Percentiles rank a stretch among this genome's conserved stretches.
Conservation (phyloP, 1,139 yeast species). For the Hyphopichia fennica region DNA sequence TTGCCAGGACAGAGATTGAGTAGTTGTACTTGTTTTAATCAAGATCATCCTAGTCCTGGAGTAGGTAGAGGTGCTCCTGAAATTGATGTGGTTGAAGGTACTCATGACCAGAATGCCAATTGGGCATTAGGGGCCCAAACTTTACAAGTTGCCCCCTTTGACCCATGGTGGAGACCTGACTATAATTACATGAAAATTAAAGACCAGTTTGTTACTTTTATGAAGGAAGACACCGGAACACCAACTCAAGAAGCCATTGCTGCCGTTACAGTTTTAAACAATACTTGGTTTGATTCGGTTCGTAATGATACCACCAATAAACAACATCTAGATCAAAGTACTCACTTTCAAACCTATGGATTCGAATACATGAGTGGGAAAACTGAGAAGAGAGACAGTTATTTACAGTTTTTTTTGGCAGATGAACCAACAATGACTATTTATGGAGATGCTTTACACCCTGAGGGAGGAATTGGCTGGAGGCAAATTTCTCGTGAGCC, state of each 20-base stretch:
- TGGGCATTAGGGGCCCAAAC: conserved; percentile 28
- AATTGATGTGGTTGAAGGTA: conserved; percentile 33
- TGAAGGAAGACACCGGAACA: conserved; percentile 30
- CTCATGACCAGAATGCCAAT: conserved; percentile 13
- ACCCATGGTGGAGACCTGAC: conserved; percentile 35
- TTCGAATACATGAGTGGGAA: conserved; percentile 23
- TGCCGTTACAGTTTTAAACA: conserved; percentile 21
- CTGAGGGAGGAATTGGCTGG: conserved; percentile 25
- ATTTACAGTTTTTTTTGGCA: conserved; percentile 24
- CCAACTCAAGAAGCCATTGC: conserved; percentile 34
- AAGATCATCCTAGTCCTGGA: conserved; percentile 31
- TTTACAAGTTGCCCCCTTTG: conserved; percentile 34
- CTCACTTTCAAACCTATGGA: conserved; percentile 22
- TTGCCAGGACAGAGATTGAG: conserved; percentile 31
- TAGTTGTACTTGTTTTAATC: conserved; percentile 24
- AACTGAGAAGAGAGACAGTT: conserved; percentile 16
- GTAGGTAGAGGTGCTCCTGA: conserved; percentile 35
- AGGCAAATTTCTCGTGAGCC: conserved; percentile 29
- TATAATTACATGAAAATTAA: conserved; percentile 23
- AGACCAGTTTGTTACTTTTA: conserved; percentile 18
- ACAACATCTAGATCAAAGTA: conserved; percentile 9
- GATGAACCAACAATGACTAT: conserved; percentile 19
- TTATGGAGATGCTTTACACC: conserved; percentile 26
- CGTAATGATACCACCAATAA: conserved; percentile 9
- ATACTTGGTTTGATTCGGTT: conserved; percentile 21